These are phyloP conservation scores for Diaporthe vaccinii DNA, from an alignment of 2,329 filamentous ascomycete genomes.

Conservation along the genomic window DNA sequence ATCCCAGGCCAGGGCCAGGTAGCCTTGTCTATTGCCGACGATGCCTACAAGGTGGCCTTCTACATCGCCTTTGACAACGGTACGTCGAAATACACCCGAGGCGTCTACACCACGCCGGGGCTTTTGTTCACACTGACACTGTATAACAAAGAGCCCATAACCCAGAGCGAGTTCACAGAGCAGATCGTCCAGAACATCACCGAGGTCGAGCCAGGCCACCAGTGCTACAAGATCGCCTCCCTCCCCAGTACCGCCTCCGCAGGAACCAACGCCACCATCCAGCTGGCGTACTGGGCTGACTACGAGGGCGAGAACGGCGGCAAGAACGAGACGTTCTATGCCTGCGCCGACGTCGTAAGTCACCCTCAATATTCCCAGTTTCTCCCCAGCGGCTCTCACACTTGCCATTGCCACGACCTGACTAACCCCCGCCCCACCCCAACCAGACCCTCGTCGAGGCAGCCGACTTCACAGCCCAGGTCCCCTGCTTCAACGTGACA, in stretches of 20 bases:
- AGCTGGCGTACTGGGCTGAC: constrained; percentile 61
- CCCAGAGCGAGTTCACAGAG: constrained; percentile 56
- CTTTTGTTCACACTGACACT: not conserved
- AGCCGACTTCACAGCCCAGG: constrained; percentile 46
- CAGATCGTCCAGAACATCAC: constrained; percentile 54
- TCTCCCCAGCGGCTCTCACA: not conserved
- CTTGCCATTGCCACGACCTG: not conserved
- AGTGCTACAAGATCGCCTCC: constrained; percentile 57
- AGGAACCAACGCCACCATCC: constrained; percentile 62
- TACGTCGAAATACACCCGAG: not conserved
- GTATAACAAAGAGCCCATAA: constrained; percentile 52
- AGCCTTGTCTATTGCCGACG: constrained; percentile 64
- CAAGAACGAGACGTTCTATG: constrained; percentile 53
- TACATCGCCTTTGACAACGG: constrained; percentile 55
- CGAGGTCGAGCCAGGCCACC: constrained; percentile 60
- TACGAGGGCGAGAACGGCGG: constrained; percentile 54
- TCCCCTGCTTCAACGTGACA: constrained; percentile 56
- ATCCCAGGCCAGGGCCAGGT: constrained; percentile 62
- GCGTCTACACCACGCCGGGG: not conserved
- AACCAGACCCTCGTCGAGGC: constrained; percentile 51
- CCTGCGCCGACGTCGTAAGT: constrained; percentile 55
- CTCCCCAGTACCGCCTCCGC: constrained; percentile 51
- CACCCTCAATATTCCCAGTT: too few species aligned
- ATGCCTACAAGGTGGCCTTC: constrained; percentile 64
- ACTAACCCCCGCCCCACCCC: not conserved